Evolutionary conservation across 1,284 basidiomycete species (phyloP).

Genomic region (Filobasidium uniguttulatum): DNA sequence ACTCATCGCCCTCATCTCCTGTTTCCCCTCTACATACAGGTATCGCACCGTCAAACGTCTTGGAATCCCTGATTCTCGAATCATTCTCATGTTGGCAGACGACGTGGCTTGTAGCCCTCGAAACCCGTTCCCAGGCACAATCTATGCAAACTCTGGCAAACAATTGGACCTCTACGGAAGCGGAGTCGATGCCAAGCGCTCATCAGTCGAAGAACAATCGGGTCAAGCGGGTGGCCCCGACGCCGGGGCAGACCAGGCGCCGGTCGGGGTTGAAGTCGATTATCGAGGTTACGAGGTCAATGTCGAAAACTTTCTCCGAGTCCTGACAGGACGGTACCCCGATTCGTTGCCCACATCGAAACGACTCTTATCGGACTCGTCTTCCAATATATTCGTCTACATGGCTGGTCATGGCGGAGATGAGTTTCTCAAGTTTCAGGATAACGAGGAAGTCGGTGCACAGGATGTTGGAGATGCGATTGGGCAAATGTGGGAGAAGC

Average conservation of each 20-base stretch:
- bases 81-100: slow-evolving; percentile 97
- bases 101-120: slow-evolving; percentile 88
- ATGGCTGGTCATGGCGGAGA: slow-evolving; percentile 98
- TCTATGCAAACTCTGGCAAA: slow-evolving; percentile 68
- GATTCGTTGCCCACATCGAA: slow-evolving; percentile 67
- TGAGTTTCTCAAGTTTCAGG: slow-evolving; percentile 98
- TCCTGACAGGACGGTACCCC: slow-evolving; percentile 63
- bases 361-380: slow-evolving; percentile 73
- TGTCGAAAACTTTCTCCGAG: slow-evolving; percentile 84
- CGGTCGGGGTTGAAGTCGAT: slow-evolving; percentile 88
- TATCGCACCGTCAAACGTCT: slow-evolving; percentile 96
- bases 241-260: background rate
- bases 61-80: slow-evolving; percentile 94
- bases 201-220: too few species aligned
- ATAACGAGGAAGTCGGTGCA: slow-evolving; percentile 93
- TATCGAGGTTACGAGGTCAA: slow-evolving; percentile 96
- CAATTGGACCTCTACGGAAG: slow-evolving; percentile 75
- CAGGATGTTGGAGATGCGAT: slow-evolving; percentile 93
- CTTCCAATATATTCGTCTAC: slow-evolving; percentile 93
- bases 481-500: slow-evolving; percentile 96
- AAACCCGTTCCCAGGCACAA: slow-evolving; percentile 81
- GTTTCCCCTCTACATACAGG: slow-evolving; percentile 39
- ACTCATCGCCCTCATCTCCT: background rate
- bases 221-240: background rate
- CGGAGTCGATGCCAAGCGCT: slow-evolving; percentile 4